These are phyloP conservation scores for Xanthoparmelia taractica DNA, from an alignment of 495 filamentous ascomycete species.

Conservation along the genomic window DNA sequence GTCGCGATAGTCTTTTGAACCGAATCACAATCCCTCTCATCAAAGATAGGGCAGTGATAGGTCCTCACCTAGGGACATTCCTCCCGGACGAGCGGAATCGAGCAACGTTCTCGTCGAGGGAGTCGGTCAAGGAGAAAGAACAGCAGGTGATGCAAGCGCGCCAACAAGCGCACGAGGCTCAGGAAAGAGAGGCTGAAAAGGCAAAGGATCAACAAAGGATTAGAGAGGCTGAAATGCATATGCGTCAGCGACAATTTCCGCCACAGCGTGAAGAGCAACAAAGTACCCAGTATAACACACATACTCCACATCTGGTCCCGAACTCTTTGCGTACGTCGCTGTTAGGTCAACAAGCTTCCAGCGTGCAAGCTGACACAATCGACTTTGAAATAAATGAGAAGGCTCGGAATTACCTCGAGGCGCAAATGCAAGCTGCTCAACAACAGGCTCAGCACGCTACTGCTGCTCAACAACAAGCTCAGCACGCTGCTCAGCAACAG, in stretches of 20 bases:
- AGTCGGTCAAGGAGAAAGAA: constrained; percentile 15
- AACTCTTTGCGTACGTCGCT: constrained; percentile 27
- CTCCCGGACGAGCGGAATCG: constrained; percentile 14
- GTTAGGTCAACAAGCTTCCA: constrained; percentile 23
- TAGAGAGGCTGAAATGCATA: constrained; percentile 6
- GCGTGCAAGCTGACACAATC: constrained; percentile 3
- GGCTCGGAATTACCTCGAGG: constrained; percentile 17
- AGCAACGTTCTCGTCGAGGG: constrained; percentile 7
- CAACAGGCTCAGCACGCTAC: constrained; percentile 31
- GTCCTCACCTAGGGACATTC: constrained; percentile 22
- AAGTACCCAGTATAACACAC: constrained; percentile 36
- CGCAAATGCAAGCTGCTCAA: constrained; percentile 31
- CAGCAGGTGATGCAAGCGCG: constrained; percentile 32
- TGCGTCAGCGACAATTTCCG: constrained; percentile 14
- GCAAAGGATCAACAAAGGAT: constrained; percentile 3
- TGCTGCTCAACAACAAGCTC: constrained; percentile 31
- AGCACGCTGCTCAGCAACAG: constrained; percentile 18
- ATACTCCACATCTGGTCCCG: constrained; percentile 32
- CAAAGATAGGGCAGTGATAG: constrained; percentile 17
- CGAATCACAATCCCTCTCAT: constrained; percentile 18
- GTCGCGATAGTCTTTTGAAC: constrained; percentile 11
- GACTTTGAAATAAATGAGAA: constrained; percentile 10
- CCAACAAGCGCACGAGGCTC: constrained; percentile 14
- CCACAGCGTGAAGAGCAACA: constrained; percentile 27
- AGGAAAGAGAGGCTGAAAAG: constrained; percentile 9